Percentiles rank a stretch among this genome's conserved stretches.
Evolutionary conservation across 2,329 filamentous ascomycete species (phyloP).

Genomic region (Penicillium paneum): DNA sequence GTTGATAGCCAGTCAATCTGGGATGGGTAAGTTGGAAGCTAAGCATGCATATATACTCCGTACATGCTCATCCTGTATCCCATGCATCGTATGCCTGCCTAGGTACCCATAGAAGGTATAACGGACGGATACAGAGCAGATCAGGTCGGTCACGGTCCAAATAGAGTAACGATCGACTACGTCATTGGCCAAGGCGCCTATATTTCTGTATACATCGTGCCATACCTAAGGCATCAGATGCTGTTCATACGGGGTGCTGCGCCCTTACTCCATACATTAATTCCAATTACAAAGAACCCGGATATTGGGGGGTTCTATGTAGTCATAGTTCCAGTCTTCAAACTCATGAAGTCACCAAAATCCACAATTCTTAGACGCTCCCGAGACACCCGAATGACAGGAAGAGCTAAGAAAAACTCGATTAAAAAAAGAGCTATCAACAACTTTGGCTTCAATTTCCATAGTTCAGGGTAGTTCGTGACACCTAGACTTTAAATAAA

Average conservation of each 20-base stretch:
- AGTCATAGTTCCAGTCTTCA: neutral
- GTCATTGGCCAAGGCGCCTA: slow-evolving; percentile 13
- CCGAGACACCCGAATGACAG: slow-evolving; percentile 17
- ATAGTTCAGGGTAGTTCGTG: neutral
- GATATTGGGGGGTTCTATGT: neutral
- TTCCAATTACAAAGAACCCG: neutral
- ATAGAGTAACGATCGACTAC: slow-evolving; percentile 22
- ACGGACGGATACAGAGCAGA: neutral
- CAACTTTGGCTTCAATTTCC: neutral
- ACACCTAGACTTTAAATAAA: neutral
- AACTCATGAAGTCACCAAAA: neutral
- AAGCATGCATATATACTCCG: too few relatives aligned
- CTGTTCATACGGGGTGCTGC: neutral
- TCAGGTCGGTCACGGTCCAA: neutral
- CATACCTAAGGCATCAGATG: neutral
- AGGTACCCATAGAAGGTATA: neutral
- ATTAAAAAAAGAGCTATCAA: neutral
- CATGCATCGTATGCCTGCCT: neutral
- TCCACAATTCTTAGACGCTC: slow-evolving; percentile 1
- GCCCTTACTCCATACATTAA: neutral
- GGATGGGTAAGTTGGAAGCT: neutral
- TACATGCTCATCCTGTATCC: too few relatives aligned
- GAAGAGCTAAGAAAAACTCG: neutral
- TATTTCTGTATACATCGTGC: neutral
- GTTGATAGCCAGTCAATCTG: neutral